phyloP scores from a whole-genome alignment of 306 rosid species.

The Malus sylvestris region DNA sequence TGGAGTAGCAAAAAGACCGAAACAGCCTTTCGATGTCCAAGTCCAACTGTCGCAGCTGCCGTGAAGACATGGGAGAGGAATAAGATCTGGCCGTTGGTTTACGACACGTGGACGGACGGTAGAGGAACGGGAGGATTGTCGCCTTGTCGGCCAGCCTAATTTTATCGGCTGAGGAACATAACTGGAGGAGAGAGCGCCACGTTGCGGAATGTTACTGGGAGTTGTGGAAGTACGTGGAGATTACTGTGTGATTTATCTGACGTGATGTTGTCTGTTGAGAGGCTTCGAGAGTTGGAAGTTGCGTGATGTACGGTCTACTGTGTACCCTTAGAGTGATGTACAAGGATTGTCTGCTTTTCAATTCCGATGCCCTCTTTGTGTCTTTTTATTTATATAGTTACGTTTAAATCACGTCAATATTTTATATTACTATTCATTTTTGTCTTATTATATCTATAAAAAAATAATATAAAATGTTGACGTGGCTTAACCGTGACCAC shows the following conservation, averaged over 20 bases:
- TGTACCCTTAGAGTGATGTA: no score
- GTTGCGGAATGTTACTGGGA: slow-evolving; percentile 15
- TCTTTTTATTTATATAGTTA: no score
- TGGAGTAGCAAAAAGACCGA: neutral
- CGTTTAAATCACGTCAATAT: no score
- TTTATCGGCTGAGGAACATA: neutral
- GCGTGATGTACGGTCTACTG: neutral
- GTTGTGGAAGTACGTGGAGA: slow-evolving; percentile 4
- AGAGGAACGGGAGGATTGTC: slow-evolving; percentile 21
- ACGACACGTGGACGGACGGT: slow-evolving; percentile 42
- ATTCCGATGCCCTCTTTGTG: no score
- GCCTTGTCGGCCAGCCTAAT: slow-evolving; percentile 54
- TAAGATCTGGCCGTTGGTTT: slow-evolving; percentile 4
- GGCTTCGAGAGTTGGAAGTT: neutral
- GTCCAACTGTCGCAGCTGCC: neutral
- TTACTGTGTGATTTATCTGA: slow-evolving; percentile 12
- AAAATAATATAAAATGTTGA: no score
- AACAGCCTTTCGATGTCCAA: neutral
- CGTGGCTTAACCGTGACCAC: no score
- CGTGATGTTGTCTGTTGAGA: neutral
- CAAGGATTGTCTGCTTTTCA: no score
- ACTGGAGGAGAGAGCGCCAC: slow-evolving; percentile 35
- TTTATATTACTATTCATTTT: no score
- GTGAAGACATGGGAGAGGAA: neutral
- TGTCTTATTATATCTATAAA: no score